Evolutionary conservation across 1,284 basidiomycete genomes (phyloP), one percentile per base, ranked within the genome.

Genomic region (Tremellales sp.): DNA sequence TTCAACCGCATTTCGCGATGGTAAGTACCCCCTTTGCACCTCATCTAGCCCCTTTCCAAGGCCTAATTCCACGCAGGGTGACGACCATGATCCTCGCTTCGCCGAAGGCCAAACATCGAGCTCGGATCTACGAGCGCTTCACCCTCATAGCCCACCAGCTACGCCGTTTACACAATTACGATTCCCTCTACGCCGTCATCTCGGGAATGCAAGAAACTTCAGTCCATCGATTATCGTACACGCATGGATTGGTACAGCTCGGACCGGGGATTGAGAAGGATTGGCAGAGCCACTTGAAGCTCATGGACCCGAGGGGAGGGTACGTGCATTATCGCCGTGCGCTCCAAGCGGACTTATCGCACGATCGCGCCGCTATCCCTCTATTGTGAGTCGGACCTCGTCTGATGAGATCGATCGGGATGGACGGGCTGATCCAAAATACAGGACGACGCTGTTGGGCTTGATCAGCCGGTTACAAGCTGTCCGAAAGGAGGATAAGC

Each of bases 1-100:
- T 75, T 75, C 64, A 74, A 75, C 56, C 67, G 69, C 42, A 37
- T 75, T 4, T 71, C 71, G 4, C 58, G 68, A 36, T 72, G 68
- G 68, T 68, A 29, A 52, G 65, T 57, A n/a, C 4, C 40, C 45
- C 4, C n/a, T 21, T 29, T 39, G 36, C 36, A 11, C 29, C 8
- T 10, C 10, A 33, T 8, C 29, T 8, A 33, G 8, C 29, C 10
- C 8, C n/a, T 8, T 33, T n/a, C 10, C 29, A 33, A 8, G n/a
- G n/a, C n/a, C n/a, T n/a, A n/a, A n/a, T n/a, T n/a, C n/a, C n/a
- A 42, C 17, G 12, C 52, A 69, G 70, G 62, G 67, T 72, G 10
- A 68, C 67, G 19, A 73, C 72, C 4, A 61, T 75, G 51, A 62
- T 75, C 26, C 61, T 75, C 19, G 67, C 69, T 0, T 63, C 64